Percentiles rank a stretch among this genome's conserved stretches.
Evolutionary conservation across 208 protist genomes (phyloP).

Genomic region (Herpetomonas muscarum): DNA sequence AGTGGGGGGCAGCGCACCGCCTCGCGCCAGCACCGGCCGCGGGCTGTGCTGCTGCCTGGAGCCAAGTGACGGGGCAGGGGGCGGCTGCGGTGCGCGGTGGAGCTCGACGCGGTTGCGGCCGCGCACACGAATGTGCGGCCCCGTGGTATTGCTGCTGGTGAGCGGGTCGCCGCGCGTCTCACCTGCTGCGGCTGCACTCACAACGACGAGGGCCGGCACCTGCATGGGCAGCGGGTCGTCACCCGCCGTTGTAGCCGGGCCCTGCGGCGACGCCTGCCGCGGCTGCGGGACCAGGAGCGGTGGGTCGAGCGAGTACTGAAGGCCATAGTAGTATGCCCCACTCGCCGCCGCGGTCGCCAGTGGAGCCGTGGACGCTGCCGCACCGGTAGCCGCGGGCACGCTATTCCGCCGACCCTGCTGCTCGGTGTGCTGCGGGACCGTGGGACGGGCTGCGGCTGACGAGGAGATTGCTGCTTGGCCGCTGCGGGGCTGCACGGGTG

Average conservation of each 20-base stretch:
- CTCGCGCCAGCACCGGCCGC: no score
- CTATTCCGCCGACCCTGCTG: no score
- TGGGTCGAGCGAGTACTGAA: slow-evolving; percentile 5
- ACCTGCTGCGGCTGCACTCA: neutral
- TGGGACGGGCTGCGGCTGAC: no score
- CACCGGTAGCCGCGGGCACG: no score
- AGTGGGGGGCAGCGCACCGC: no score
- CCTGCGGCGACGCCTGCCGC: neutral
- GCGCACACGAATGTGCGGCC: slow-evolving; percentile 3
- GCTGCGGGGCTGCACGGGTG: no score
- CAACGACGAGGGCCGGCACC: slow-evolving; percentile 19
- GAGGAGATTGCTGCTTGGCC: no score
- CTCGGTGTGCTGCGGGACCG: no score
- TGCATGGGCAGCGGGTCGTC: neutral
- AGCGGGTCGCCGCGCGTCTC: slow-evolving; percentile 7
- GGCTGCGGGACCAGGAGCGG: neutral
- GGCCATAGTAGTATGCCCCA: slow-evolving; percentile 6
- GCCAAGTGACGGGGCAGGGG: neutral
- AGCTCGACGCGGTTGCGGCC: slow-evolving; percentile 2
- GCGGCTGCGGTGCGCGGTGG: neutral
- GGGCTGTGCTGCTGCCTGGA: neutral
- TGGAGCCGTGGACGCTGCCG: no score
- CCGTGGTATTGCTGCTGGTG: no score
- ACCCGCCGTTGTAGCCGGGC: neutral
- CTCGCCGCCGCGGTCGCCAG: neutral